Conservation (phyloP, 768 basidiomycete genomes). For the Mycena leptocephala region DNA sequence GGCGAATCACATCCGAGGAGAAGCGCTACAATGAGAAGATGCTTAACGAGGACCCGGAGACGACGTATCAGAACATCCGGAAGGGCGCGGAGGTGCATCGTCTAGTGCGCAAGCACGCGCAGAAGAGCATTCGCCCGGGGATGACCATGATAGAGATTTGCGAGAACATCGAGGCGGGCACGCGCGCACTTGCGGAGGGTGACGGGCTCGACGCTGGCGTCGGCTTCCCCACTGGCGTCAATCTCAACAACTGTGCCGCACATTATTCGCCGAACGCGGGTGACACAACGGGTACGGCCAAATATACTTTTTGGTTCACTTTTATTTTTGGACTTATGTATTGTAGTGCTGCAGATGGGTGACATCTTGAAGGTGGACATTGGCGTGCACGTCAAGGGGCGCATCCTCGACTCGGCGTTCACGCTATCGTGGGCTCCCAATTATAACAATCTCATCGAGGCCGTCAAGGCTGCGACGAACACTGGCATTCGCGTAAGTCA, state of each 20-base stretch:
- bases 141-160: constrained; percentile 97
- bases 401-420: constrained; percentile 96
- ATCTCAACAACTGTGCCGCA: constrained; percentile 94
- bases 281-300: constrained; percentile 80
- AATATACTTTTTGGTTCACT: not conserved
- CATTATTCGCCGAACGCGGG: constrained; percentile 98
- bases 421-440: constrained; percentile 92
- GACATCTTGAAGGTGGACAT: constrained; percentile 98
- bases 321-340: not conserved
- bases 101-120: constrained; percentile 88
- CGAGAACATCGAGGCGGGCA: constrained; percentile 93
- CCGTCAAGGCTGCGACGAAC: constrained; percentile 95
- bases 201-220: constrained; percentile 89
- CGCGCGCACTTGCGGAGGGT: constrained; percentile 93
- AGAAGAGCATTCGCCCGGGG: constrained; percentile 90
- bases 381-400: constrained; percentile 97
- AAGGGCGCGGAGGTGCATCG: constrained; percentile 97
- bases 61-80: constrained; percentile 92
- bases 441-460: constrained; percentile 91
- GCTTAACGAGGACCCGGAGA: constrained; percentile 84
- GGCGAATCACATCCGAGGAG: constrained; percentile 93
- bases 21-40: constrained; percentile 87
- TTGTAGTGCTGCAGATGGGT: constrained; percentile 80
- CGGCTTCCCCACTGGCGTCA: constrained; percentile 97
- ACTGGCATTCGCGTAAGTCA: constrained; percentile 84